Percentiles rank a stretch among this genome's conserved stretches.
Conservation (phyloP, 257 asterid species). For the Solanum paucissectum region DNA sequence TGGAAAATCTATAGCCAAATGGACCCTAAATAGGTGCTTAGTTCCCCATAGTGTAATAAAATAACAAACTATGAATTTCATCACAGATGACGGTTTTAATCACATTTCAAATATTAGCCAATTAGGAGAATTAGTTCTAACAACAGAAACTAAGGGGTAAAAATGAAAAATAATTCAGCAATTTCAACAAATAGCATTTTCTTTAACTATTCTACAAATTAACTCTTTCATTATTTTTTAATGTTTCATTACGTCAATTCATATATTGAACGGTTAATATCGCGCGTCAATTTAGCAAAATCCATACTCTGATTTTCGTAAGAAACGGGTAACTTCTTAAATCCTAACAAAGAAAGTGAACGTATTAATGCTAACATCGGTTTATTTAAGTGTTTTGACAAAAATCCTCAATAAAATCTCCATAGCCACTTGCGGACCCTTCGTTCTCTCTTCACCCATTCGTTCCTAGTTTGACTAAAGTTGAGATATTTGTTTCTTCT, state of each 20-base stretch:
- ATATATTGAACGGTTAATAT: neutral
- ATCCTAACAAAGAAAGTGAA: neutral
- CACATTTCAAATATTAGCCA: neutral
- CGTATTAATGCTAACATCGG: neutral
- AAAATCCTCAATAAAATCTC: neutral
- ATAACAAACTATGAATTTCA: neutral
- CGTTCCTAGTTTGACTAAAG: neutral
- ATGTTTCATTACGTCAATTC: neutral
- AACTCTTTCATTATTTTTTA: no score
- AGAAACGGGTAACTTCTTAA: neutral
- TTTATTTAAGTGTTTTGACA: neutral
- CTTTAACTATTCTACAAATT: neutral
- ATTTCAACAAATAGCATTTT: neutral
- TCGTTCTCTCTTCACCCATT: neutral
- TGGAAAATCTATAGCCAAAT: no score
- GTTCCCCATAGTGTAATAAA: neutral
- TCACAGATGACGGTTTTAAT: neutral
- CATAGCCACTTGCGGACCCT: neutral
- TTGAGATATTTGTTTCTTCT: neutral
- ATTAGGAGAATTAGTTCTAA: neutral
- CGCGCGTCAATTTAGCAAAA: neutral
- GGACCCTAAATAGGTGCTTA: neutral
- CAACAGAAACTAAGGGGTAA: neutral
- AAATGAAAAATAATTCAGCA: neutral
- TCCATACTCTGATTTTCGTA: neutral